Evolutionary conservation across 768 basidiomycete genomes (phyloP), one percentile per base, ranked within the genome.

Genomic region (Kwoniella heveanensis): DNA sequence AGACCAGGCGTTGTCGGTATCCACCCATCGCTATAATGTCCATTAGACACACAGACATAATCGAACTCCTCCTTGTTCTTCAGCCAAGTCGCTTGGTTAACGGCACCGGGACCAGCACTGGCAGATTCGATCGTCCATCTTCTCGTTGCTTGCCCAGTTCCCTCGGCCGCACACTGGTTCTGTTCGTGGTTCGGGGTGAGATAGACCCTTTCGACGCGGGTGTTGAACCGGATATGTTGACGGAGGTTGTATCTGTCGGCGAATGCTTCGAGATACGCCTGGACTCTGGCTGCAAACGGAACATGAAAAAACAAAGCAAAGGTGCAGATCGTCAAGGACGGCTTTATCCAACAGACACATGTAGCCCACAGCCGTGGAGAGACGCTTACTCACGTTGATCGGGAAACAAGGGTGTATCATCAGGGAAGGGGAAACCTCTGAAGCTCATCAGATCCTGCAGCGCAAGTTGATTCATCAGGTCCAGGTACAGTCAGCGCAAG

Each of bases 181-280:
- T n/a, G n/a, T n/a, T n/a, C n/a, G 6, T 27, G 57, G 15, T 10
- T 27, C 13, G 54, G 54, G n/a, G 25, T 48, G 10, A 69, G 63
- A 39, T 68, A 58, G 0, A 80, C 62, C 7, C 73, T 47, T 15
- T 63, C 75, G 21, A 95, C 90, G 1, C 80, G 76, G 1, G 85
- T 84, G n/a, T 83, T 83, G 69, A 92, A 83, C 3, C 81, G 83
- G 62, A 94, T 88, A 70, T 88, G 82, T n/a, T 82, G 81, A 1
- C 75, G 69, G 22, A 96, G 83, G 24, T 84, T 71, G 73, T 88
- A 91, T 54, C 85, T 83, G 2, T 82, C 72, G 0, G 90, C 85
- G 72, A 88, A 96, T 2, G 82, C 80, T 52, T 86, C 81, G 10
- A 94, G 82, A 77, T 95, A 95, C n/a, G 82, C 68, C 46, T 85